Conservation (phyloP, 495 filamentous ascomycete species). For the Penicillium angulare region DNA sequence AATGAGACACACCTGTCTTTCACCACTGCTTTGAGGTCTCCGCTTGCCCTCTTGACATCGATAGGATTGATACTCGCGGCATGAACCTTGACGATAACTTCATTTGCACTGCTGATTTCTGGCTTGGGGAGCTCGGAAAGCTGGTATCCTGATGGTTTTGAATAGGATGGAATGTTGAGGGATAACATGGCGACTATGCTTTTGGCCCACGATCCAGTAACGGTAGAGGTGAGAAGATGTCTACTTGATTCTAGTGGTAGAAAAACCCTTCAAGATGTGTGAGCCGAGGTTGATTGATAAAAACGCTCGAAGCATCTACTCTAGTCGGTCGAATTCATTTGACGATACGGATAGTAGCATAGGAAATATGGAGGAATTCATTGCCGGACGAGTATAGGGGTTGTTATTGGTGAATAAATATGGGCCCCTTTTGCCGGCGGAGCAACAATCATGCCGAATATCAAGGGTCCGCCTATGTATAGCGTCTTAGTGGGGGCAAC, state of each 20-base stretch:
- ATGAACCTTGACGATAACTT: conserved; percentile 49
- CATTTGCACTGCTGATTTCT: conserved; percentile 14
- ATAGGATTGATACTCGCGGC: conserved; percentile 47
- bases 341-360: too few species aligned
- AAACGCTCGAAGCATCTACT: too few species aligned
- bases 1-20: not conserved
- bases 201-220: too few species aligned
- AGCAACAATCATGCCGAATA: not conserved
- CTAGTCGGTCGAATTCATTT: too few species aligned
- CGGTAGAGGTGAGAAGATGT: too few species aligned
- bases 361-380: too few species aligned
- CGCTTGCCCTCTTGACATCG: conserved; percentile 46
- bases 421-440: not conserved
- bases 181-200: too few species aligned
- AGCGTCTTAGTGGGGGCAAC: too few species aligned
- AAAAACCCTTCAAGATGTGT: too few species aligned
- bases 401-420: not conserved
- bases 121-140: not conserved
- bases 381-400: too few species aligned
- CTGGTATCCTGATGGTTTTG: not conserved
- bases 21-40: conserved; percentile 21
- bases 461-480: not conserved
- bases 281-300: too few species aligned
- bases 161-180: not conserved
- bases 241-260: too few species aligned